Evolutionary conservation across 768 basidiomycete species (phyloP).

Genomic region (Tricholoma bakamatsutake): DNA sequence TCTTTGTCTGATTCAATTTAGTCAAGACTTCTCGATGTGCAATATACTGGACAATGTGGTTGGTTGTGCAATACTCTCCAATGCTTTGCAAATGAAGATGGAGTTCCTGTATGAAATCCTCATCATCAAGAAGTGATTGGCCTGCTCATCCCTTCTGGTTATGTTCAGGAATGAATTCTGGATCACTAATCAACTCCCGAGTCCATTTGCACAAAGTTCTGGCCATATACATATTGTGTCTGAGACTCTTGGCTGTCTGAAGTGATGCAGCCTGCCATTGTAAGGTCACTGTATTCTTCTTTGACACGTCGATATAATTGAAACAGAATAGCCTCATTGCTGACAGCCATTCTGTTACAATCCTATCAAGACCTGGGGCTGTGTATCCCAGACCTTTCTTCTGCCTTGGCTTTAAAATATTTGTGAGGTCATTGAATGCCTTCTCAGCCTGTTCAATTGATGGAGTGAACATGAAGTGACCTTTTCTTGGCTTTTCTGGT

Average conservation of each 20-base stretch:
- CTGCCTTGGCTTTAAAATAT: not conserved
- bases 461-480: too few species aligned
- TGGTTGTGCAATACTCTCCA: too few species aligned
- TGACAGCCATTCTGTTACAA: not conserved
- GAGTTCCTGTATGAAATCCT: too few species aligned
- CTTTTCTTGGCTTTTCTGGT: too few species aligned
- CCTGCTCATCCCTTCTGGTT: not conserved
- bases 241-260: not conserved
- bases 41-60: too few species aligned
- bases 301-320: not conserved
- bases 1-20: not conserved
- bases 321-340: too few species aligned
- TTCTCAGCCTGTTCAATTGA: too few species aligned
- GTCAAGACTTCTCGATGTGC: too few species aligned
- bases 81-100: too few species aligned
- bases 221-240: constrained; percentile 5
- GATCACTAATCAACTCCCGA: not conserved
- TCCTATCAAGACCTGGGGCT: not conserved
- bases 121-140: not conserved
- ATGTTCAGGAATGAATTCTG: not conserved
- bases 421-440: too few species aligned
- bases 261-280: not conserved
- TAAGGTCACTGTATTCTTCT: not conserved
- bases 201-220: not conserved
- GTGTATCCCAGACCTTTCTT: too few species aligned